These are phyloP conservation scores for Fusarium pseudoanthophilum DNA, from an alignment of 2,329 filamentous ascomycete genomes.

Conservation along the genomic window DNA sequence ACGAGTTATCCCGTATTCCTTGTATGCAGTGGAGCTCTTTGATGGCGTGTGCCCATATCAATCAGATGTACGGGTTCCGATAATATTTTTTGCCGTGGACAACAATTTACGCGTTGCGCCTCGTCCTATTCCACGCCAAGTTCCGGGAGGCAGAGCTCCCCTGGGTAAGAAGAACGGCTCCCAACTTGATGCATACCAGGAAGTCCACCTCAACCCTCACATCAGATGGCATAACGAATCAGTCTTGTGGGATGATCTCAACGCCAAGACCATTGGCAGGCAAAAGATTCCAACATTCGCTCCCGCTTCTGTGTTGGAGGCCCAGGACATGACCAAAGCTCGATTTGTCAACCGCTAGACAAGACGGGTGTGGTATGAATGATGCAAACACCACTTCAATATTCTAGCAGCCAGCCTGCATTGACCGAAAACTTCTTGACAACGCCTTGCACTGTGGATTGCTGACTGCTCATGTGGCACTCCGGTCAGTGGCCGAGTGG, in stretches of 20 bases:
- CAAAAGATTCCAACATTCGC: not conserved
- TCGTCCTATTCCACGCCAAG: not conserved
- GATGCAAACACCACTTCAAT: not conserved
- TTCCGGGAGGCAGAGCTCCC: not conserved
- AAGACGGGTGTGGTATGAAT: not conserved
- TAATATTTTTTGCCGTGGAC: not conserved
- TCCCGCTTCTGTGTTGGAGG: not conserved
- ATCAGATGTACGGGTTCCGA: conserved; percentile 1
- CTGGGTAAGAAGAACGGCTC: not conserved
- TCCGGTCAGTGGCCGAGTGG: not conserved
- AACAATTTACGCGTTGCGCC: not conserved
- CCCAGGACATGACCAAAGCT: not conserved
- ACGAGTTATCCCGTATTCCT: conserved; percentile 33
- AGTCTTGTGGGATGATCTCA: not conserved
- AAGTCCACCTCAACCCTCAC: not conserved
- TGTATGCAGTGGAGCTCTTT: conserved; percentile 12
- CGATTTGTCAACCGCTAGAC: not conserved
- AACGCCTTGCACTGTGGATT: not conserved
- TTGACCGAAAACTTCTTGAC: not conserved
- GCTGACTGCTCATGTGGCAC: not conserved
- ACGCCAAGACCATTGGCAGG: not conserved
- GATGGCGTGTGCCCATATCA: not conserved
- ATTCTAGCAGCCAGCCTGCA: not conserved
- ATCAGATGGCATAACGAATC: not conserved
- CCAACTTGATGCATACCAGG: not conserved